phyloP scores from a whole-genome alignment of 2,329 filamentous ascomycete species.

The Didymella keratinophila region DNA sequence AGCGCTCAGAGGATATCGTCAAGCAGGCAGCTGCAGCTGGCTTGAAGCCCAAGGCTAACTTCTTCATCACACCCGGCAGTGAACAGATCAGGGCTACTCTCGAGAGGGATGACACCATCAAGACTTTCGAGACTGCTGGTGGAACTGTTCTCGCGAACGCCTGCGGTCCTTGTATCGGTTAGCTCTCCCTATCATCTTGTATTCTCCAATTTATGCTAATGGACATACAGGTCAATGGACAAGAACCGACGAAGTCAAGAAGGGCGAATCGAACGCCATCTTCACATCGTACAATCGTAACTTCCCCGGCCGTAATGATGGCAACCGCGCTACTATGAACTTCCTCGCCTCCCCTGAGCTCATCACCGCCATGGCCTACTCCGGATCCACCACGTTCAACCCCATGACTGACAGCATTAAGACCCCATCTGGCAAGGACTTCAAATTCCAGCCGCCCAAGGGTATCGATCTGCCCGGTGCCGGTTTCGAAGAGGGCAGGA shows the following conservation, averaged over 20 bases:
- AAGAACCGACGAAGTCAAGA: constrained; percentile 82
- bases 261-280: constrained; percentile 91
- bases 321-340: constrained; percentile 97
- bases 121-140: constrained; percentile 85
- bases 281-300: constrained; percentile 98
- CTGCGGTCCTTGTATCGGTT: constrained; percentile 84
- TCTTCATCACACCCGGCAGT: constrained; percentile 95
- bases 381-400: constrained; percentile 93
- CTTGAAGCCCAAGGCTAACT: constrained; percentile 85
- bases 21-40: constrained; percentile 91
- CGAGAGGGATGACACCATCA: constrained; percentile 84
- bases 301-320: constrained; percentile 96
- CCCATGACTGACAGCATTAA: constrained; percentile 86
- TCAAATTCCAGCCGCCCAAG: constrained; percentile 81
- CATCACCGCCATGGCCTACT: constrained; percentile 94
- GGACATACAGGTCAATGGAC: constrained; percentile 76
- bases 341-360: constrained; percentile 97
- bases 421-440: constrained; percentile 79
- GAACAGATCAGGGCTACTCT: constrained; percentile 97
- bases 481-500: constrained; percentile 83
- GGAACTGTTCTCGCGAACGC: constrained; percentile 93
- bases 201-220: not conserved
- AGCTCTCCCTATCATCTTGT: no score
- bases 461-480: constrained; percentile 68
- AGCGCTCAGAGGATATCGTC: constrained; percentile 88